phyloP scores from a whole-genome alignment of 257 asterid species.

The Solanum pennellii region DNA sequence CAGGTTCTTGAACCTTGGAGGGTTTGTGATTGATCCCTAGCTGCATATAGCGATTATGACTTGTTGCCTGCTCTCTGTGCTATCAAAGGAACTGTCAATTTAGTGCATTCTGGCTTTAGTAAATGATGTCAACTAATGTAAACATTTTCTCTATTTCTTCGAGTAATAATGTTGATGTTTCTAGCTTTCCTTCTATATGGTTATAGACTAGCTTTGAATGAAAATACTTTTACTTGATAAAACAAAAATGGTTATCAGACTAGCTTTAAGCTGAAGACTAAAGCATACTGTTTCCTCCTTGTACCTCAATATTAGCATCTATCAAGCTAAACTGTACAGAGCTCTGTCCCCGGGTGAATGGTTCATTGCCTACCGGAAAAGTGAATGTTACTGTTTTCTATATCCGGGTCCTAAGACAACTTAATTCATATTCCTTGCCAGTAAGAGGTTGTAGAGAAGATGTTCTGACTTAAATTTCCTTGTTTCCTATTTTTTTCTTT shows the following conservation, averaged over 20 bases:
- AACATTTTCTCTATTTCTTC: background rate
- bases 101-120: background rate
- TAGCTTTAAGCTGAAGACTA: background rate
- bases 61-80: background rate
- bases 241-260: background rate
- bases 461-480: background rate
- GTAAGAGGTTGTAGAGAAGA: background rate
- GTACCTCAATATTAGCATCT: background rate
- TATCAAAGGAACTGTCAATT: background rate
- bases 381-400: background rate
- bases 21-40: background rate
- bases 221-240: background rate
- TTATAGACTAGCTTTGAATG: background rate
- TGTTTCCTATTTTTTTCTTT: background rate
- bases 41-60: background rate
- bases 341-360: background rate
- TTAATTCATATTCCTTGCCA: background rate
- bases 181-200: background rate
- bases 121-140: background rate
- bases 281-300: background rate
- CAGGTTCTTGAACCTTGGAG: background rate
- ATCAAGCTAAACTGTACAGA: background rate
- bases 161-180: background rate
- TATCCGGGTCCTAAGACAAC: background rate
- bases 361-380: background rate